phyloP scores from a whole-genome alignment of 257 asterid species.

The Penstemon barbatus region DNA sequence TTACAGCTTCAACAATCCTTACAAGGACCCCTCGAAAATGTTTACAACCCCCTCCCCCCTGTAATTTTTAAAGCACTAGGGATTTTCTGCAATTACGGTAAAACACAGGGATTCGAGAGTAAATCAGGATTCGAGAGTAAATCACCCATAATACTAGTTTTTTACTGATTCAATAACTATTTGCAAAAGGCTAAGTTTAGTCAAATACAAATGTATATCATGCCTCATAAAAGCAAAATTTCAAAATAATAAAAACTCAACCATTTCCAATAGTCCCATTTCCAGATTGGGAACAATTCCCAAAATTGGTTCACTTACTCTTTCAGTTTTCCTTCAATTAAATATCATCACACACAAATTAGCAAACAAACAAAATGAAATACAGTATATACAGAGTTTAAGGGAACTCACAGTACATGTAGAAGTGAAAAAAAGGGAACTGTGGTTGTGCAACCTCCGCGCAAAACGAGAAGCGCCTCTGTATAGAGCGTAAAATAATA shows the following conservation, averaged over 20 bases:
- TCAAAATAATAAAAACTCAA: neutral
- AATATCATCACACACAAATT: neutral
- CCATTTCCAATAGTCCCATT: neutral
- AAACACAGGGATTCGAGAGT: too few relatives aligned
- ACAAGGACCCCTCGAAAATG: too few relatives aligned
- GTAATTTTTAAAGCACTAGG: too few relatives aligned
- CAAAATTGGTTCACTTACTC: slow-evolving; percentile 13
- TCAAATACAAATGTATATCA: neutral
- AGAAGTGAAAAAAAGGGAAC: slow-evolving; percentile 26
- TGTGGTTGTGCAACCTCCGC: slow-evolving; percentile 25
- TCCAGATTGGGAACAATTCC: neutral
- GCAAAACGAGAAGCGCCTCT: slow-evolving; percentile 29
- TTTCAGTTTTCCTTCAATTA: neutral
- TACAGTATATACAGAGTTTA: neutral
- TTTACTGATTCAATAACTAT: neutral
- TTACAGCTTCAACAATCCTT: too few relatives aligned
- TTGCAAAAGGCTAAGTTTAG: neutral
- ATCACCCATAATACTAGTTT: neutral
- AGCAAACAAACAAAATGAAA: neutral
- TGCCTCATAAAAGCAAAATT: neutral
- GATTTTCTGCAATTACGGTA: too few relatives aligned
- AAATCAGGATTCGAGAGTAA: too few relatives aligned
- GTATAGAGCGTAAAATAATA: slow-evolving; percentile 25
- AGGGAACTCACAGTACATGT: slow-evolving; percentile 29
- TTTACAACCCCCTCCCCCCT: too few relatives aligned